Evolutionary conservation across 2,329 filamentous ascomycete genomes (phyloP).

Genomic region (Colletotrichum tofieldiae): DNA sequence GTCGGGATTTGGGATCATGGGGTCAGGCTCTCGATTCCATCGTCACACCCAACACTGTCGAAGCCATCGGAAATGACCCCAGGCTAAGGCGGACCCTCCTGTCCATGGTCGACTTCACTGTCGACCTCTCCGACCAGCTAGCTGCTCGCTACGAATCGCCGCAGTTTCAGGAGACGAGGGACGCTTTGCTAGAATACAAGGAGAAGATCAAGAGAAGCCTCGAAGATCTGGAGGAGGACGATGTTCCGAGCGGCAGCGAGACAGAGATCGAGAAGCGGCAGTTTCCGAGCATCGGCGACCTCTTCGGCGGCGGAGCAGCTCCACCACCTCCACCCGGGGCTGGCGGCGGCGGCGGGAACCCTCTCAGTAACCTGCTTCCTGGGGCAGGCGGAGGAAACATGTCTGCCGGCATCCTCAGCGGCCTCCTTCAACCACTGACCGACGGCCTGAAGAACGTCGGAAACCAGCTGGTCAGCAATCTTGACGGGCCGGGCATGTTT

Average conservation of each 20-base stretch:
- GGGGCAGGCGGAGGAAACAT: neutral
- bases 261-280: conserved; percentile 24
- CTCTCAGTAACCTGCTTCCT: too few relatives aligned
- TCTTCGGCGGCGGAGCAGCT: conserved; percentile 19
- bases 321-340: neutral
- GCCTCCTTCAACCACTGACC: conserved; percentile 35
- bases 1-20: conserved; percentile 29
- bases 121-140: conserved; percentile 36
- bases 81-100: conserved; percentile 37
- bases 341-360: too few relatives aligned
- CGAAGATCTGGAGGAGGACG: conserved; percentile 1
- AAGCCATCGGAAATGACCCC: conserved; percentile 37
- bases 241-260: neutral
- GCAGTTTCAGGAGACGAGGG: conserved; percentile 33
- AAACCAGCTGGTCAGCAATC: conserved; percentile 31
- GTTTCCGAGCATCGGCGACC: neutral
- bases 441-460: conserved; percentile 41
- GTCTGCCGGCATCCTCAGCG: conserved; percentile 22
- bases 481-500: conserved; percentile 44
- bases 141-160: conserved; percentile 31
- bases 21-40: conserved; percentile 36
- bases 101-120: conserved; percentile 42
- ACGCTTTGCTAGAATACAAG: conserved; percentile 36
- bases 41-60: conserved; percentile 34
- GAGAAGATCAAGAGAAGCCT: conserved; percentile 24